Conservation (phyloP, 176 grass and related monocot species). For the Secale cereale region DNA sequence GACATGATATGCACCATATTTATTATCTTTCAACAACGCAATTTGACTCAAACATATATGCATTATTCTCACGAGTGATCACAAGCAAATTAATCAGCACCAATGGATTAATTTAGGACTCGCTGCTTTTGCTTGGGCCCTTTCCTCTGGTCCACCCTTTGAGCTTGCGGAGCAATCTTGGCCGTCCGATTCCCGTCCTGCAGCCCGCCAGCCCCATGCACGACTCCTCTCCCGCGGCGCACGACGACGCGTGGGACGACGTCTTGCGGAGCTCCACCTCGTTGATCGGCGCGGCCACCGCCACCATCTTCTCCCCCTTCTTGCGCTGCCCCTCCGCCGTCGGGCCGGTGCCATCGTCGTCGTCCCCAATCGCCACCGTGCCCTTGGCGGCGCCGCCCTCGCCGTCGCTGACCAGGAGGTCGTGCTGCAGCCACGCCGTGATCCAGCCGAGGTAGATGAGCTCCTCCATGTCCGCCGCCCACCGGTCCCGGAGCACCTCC, state of each 20-base stretch:
- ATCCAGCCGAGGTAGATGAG: slow-evolving; percentile 84
- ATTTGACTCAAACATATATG: background rate
- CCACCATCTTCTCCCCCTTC: slow-evolving; percentile 39
- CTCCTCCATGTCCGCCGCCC: slow-evolving; percentile 82
- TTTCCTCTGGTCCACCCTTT: slow-evolving; percentile 64
- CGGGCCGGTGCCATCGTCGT: background rate
- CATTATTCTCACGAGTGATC: background rate
- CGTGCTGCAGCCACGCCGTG: slow-evolving; percentile 69
- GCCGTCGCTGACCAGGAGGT: slow-evolving; percentile 35
- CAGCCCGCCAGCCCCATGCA: slow-evolving; percentile 35
- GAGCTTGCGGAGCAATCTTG: slow-evolving; percentile 69
- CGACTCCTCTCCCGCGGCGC: background rate
- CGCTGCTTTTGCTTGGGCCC: slow-evolving; percentile 15
- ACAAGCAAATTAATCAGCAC: background rate
- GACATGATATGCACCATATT: background rate
- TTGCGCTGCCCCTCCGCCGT: background rate
- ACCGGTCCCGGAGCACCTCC: slow-evolving; percentile 50
- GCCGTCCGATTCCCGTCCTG: slow-evolving; percentile 25
- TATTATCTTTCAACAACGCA: background rate
- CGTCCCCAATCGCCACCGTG: background rate
- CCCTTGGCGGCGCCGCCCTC: slow-evolving; percentile 7
- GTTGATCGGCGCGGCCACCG: slow-evolving; percentile 18
- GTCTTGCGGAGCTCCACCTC: slow-evolving; percentile 47
- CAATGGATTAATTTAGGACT: background rate
- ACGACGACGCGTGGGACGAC: background rate